Evolutionary conservation across 441 rosid genomes (phyloP).

Genomic region (Populus hybrid): DNA sequence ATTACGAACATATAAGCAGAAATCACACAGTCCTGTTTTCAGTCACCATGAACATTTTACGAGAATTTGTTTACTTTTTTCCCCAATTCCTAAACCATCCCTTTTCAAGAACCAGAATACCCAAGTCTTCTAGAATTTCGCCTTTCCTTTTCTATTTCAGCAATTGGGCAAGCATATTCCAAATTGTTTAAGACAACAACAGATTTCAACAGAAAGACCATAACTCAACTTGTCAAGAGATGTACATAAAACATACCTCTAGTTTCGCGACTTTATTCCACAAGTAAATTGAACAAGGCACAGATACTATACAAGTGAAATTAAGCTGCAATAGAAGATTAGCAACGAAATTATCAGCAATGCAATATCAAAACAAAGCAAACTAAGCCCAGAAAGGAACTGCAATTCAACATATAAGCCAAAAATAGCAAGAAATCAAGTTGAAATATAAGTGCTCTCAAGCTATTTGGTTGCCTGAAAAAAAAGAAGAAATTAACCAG

Average conservation of each 20-base stretch:
- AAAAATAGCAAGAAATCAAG: neutral
- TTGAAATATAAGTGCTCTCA: neutral
- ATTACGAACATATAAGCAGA: constrained; percentile 6
- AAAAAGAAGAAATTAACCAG: neutral
- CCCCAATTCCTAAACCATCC: neutral
- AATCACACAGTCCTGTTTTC: neutral
- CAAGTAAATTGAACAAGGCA: constrained; percentile 51
- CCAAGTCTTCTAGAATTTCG: neutral
- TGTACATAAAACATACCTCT: constrained; percentile 44
- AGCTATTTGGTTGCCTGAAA: neutral
- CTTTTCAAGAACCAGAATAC: neutral
- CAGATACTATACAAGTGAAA: constrained; percentile 45
- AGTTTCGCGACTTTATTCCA: constrained; percentile 44
- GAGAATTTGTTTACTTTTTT: too few relatives aligned
- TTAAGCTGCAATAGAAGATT: constrained; percentile 52
- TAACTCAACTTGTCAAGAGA: neutral
- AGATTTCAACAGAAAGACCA: neutral
- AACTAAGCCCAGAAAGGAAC: neutral
- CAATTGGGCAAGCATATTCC: neutral
- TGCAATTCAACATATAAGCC: neutral
- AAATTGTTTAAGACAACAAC: neutral
- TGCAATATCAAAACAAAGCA: neutral
- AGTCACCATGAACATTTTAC: neutral
- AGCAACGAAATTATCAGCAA: constrained; percentile 14
- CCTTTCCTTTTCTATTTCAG: neutral